These are phyloP conservation scores for Ascochyta pisi DNA, from an alignment of 2,329 filamentous ascomycete species.

Conservation along the genomic window DNA sequence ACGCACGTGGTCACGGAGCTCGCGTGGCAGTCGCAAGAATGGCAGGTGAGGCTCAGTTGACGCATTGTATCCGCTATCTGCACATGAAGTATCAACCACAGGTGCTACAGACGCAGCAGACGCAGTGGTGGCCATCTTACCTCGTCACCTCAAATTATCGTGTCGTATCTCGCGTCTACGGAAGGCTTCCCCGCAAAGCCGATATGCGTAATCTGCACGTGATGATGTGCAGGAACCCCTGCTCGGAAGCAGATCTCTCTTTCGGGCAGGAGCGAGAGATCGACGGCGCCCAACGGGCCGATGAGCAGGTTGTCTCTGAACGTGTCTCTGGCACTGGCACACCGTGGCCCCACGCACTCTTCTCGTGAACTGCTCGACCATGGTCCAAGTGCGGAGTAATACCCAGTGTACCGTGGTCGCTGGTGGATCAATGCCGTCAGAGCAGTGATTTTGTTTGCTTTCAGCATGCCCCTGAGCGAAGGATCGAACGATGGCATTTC, in stretches of 20 bases:
- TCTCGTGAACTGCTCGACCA: slow-evolving; percentile 7
- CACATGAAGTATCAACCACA: slow-evolving; percentile 10
- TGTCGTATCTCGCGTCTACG: slow-evolving; percentile 22
- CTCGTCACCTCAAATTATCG: slow-evolving; percentile 10
- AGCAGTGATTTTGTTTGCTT: slow-evolving; percentile 5
- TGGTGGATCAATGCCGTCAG: not conserved
- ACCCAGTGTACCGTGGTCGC: slow-evolving; percentile 3
- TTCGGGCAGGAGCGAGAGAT: slow-evolving; percentile 23
- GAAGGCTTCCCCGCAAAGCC: slow-evolving; percentile 4
- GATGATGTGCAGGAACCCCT: slow-evolving; percentile 4
- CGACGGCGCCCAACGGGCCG: slow-evolving; percentile 25
- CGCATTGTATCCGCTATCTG: slow-evolving; percentile 7
- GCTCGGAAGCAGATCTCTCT: slow-evolving; percentile 14
- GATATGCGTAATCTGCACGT: slow-evolving; percentile 5
- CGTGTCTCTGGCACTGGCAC: slow-evolving; percentile 13
- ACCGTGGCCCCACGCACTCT: slow-evolving; percentile 10
- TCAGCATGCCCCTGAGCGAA: slow-evolving; percentile 8
- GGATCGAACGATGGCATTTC: slow-evolving; percentile 4
- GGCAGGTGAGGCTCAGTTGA: slow-evolving; percentile 26
- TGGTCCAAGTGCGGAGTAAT: slow-evolving; percentile 13
- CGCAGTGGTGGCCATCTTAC: slow-evolving; percentile 24
- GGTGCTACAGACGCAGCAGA: slow-evolving; percentile 11
- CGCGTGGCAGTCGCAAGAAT: slow-evolving; percentile 44
- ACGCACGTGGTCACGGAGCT: slow-evolving; percentile 47
- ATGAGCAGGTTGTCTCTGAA: slow-evolving; percentile 17